Evolutionary conservation across 495 filamentous ascomycete species (phyloP).

Genomic region (Oidiodendron maius): DNA sequence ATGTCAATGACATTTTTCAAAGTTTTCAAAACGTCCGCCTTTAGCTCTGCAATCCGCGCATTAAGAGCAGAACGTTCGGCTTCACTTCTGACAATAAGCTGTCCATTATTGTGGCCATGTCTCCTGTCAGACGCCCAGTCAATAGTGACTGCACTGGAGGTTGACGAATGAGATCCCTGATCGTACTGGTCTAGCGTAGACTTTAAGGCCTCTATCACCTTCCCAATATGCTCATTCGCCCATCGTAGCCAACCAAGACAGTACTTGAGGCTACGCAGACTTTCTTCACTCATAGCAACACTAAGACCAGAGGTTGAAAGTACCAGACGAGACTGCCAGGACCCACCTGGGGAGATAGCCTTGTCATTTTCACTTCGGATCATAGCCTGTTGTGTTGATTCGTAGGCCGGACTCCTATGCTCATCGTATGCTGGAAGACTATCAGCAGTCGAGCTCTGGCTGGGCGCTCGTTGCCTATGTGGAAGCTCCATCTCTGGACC

Average conservation of each 20-base stretch:
- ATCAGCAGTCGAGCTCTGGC: constrained; percentile 43
- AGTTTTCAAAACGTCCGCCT: constrained; percentile 66
- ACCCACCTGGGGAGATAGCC: constrained; percentile 27
- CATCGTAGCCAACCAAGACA: constrained; percentile 70
- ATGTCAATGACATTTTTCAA: constrained; percentile 70
- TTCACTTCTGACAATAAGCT: constrained; percentile 20
- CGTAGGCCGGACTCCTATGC: constrained; percentile 63
- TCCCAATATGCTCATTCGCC: constrained; percentile 69
- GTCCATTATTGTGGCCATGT: constrained; percentile 9
- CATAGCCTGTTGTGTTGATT: constrained; percentile 28
- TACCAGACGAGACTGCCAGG: constrained; percentile 73
- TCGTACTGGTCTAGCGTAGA: constrained; percentile 73
- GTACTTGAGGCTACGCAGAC: constrained; percentile 66
- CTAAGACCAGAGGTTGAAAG: constrained; percentile 79
- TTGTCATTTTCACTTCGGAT: constrained; percentile 17
- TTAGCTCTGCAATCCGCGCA: constrained; percentile 61
- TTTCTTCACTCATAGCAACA: constrained; percentile 82
- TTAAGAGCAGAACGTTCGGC: constrained; percentile 37
- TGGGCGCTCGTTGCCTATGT: constrained; percentile 26
- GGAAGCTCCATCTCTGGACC: constrained; percentile 25
- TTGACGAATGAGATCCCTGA: constrained; percentile 14
- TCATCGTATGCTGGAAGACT: constrained; percentile 78
- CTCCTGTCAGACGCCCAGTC: constrained; percentile 10
- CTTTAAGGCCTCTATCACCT: constrained; percentile 62
- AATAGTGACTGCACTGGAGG: constrained; percentile 13